phyloP scores from a whole-genome alignment of 169 alveolate species.

The Cyclospora cayetanensis region DNA sequence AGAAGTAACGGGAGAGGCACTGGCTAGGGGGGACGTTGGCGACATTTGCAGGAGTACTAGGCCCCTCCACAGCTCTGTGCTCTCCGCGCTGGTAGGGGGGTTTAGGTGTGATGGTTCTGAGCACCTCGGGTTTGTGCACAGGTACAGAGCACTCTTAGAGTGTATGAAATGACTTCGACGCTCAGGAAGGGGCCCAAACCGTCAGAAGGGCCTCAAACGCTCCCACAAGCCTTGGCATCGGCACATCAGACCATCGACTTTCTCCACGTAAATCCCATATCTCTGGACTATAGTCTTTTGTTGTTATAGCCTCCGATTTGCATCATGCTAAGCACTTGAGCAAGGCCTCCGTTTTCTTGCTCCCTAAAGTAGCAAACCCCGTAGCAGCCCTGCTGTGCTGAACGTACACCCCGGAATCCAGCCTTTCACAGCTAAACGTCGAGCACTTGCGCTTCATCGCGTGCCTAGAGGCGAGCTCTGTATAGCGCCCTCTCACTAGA shows the following conservation, averaged over 20 bases:
- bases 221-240: background rate
- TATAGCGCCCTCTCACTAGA: too few relatives aligned
- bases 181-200: background rate
- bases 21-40: background rate
- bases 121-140: background rate
- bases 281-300: too few relatives aligned
- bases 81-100: background rate
- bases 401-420: too few relatives aligned
- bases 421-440: too few relatives aligned
- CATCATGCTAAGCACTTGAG: too few relatives aligned
- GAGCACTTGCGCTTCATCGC: background rate
- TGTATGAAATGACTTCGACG: background rate
- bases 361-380: too few relatives aligned
- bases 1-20: background rate
- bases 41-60: background rate
- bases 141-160: background rate
- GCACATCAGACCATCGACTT: background rate
- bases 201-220: background rate
- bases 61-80: background rate
- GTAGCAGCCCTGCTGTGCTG: too few relatives aligned
- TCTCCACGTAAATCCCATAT: slow-evolving; percentile 10
- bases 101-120: background rate
- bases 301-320: too few relatives aligned
- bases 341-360: too few relatives aligned
- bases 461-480: too few relatives aligned